Evolutionary conservation across 2,329 filamentous ascomycete genomes (phyloP).

Genomic region (Diaporthe ilicicola): DNA sequence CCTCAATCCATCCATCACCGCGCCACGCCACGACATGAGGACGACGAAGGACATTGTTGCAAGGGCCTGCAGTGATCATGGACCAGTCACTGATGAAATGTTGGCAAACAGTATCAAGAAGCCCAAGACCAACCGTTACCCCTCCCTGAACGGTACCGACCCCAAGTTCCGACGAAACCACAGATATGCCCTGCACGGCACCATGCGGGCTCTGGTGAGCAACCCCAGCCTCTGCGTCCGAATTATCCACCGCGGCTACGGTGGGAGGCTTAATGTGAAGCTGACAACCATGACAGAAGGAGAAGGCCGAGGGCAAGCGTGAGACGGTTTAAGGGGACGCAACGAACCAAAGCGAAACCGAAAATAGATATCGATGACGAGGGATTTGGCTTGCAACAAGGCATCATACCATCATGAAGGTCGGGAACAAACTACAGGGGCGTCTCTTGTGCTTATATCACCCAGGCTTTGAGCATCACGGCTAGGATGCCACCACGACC

Average conservation of each 20-base stretch:
- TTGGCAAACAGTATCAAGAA: constrained; percentile 88
- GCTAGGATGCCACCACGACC: constrained; percentile 27
- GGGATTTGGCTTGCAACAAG: constrained; percentile 29
- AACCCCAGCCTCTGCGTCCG: constrained; percentile 51
- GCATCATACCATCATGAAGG: constrained; percentile 29
- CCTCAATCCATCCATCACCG: background rate
- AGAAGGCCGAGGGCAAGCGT: constrained; percentile 95
- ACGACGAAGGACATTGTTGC: background rate
- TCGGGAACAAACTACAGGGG: constrained; percentile 31
- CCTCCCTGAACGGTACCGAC: constrained; percentile 97
- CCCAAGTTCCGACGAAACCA: constrained; percentile 99
- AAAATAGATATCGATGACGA: constrained; percentile 25
- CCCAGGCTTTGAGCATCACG: constrained; percentile 23
- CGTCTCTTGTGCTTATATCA: constrained; percentile 32
- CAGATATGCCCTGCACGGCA: constrained; percentile 99
- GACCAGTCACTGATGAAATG: constrained; percentile 25
- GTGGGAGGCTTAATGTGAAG: constrained; percentile 14
- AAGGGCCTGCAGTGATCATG: background rate
- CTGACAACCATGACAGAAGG: constrained; percentile 73
- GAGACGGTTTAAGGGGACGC: constrained; percentile 73
- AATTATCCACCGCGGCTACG: constrained; percentile 17
- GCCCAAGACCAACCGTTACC: constrained; percentile 99
- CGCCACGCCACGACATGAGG: background rate
- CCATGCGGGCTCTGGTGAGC: constrained; percentile 89
- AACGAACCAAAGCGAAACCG: constrained; percentile 37